A percentile compares a stretch with the other conserved stretches of the same genome.
Evolutionary conservation across 352 stramenopile genomes (phyloP).

Genomic region (Elongisporangium senticosum): DNA sequence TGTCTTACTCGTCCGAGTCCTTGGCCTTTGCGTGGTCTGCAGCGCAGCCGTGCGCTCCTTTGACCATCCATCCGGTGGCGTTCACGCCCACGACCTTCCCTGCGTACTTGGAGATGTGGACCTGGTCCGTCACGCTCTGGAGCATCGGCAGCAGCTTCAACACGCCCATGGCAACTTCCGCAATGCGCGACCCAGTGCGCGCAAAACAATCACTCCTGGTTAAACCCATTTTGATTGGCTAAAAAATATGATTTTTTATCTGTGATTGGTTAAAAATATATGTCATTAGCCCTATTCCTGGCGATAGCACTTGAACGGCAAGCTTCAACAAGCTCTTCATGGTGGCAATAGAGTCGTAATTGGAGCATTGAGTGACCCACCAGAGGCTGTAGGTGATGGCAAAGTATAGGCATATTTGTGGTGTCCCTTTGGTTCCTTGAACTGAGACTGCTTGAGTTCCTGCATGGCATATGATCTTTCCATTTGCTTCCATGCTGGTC

Average conservation of each 20-base stretch:
- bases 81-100: constrained; percentile 71
- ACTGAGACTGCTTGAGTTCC: no score
- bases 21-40: constrained; percentile 67
- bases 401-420: no score
- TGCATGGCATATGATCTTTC: no score
- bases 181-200: background rate
- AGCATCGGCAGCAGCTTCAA: constrained; percentile 51
- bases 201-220: constrained; percentile 5
- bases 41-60: constrained; percentile 84
- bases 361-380: no score
- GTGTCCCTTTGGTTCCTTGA: no score
- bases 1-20: constrained; percentile 35
- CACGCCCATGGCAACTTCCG: constrained; percentile 48
- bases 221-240: constrained; percentile 10
- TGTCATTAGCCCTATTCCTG: no score
- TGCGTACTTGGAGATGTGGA: constrained; percentile 75
- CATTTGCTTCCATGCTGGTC: no score
- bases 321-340: no score
- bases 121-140: constrained; percentile 64
- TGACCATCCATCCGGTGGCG: constrained; percentile 82
- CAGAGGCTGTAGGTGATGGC: no score
- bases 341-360: no score
- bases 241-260: background rate
- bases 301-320: no score
- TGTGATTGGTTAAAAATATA: constrained; percentile 17